phyloP scores from a whole-genome alignment of 495 filamentous ascomycete genomes.

The Hypoxylon lienhwacheense region DNA sequence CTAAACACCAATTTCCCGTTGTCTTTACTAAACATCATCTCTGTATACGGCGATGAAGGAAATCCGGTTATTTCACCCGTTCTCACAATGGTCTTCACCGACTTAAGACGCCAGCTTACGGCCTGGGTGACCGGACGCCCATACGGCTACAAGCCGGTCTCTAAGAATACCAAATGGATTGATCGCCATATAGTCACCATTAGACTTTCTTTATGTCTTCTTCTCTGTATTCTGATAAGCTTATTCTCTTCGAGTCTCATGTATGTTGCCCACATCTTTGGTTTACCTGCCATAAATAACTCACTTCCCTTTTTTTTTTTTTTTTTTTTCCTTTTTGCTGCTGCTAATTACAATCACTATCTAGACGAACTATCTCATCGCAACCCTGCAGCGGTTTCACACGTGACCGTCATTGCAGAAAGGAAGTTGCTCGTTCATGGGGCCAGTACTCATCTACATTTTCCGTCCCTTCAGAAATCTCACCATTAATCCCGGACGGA shows the following conservation, averaged over 20 bases:
- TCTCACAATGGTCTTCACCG: conserved; percentile 29
- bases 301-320: too few relatives aligned
- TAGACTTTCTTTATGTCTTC: conserved; percentile 9
- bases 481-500: conserved; percentile 55
- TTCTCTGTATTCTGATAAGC: conserved; percentile 15
- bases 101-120: conserved; percentile 27
- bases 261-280: conserved; percentile 18
- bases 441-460: conserved; percentile 87
- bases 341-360: conserved; percentile 10
- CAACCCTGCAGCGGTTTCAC: conserved; percentile 60
- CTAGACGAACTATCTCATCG: conserved; percentile 26
- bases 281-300: conserved; percentile 21
- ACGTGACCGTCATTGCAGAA: conserved; percentile 60
- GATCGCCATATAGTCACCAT: neutral
- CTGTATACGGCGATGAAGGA: conserved; percentile 30
- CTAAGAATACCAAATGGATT: conserved; percentile 17
- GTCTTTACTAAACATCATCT: neutral
- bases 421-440: conserved; percentile 68
- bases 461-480: conserved; percentile 65
- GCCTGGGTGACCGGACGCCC: conserved; percentile 17
- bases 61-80: conserved; percentile 13
- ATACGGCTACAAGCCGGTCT: conserved; percentile 36
- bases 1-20: too few relatives aligned
- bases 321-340: too few relatives aligned
- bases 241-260: conserved; percentile 16